A percentile compares a stretch with the other conserved stretches of the same genome.
Conservation (phyloP, 352 stramenopile species). For the Phytophthora macrochlamydospora region DNA sequence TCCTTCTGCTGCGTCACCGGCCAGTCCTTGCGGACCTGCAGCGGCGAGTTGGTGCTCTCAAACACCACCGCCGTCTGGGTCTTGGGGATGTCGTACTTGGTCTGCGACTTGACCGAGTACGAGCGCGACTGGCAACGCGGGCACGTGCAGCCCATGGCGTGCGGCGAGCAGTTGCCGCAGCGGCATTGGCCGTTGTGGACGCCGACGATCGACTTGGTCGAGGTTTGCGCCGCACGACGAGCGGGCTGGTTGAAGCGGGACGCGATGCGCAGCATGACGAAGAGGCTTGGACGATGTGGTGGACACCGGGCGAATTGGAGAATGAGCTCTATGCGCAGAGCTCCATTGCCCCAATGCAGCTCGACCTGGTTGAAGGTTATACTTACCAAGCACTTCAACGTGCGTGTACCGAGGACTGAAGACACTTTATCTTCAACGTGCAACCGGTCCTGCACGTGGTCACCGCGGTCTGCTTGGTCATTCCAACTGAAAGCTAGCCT, state of each 20-base stretch:
- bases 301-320: conserved; percentile 13
- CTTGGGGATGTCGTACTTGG: conserved; percentile 49
- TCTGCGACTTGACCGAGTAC: conserved; percentile 50
- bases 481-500: not conserved
- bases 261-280: conserved; percentile 27
- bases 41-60: conserved; percentile 40
- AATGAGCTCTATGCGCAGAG: conserved; percentile 3
- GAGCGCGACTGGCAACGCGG: conserved; percentile 23
- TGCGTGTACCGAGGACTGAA: not conserved
- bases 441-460: not conserved
- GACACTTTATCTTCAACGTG: not conserved
- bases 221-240: conserved; percentile 11
- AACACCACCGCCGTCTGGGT: conserved; percentile 54
- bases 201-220: conserved; percentile 21
- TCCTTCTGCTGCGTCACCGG: conserved; percentile 45
- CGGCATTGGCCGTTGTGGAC: conserved; percentile 20
- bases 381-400: not conserved
- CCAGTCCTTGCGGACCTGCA: conserved; percentile 53
- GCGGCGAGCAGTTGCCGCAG: conserved; percentile 29
- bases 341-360: not conserved
- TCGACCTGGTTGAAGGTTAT: not conserved
- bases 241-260: conserved; percentile 28
- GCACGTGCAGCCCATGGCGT: conserved; percentile 23
- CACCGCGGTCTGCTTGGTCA: not conserved
- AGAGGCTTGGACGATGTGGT: not conserved